Evolutionary conservation across 805 yeast species (phyloP).

Genomic region (Blastobotrys muscicola): DNA sequence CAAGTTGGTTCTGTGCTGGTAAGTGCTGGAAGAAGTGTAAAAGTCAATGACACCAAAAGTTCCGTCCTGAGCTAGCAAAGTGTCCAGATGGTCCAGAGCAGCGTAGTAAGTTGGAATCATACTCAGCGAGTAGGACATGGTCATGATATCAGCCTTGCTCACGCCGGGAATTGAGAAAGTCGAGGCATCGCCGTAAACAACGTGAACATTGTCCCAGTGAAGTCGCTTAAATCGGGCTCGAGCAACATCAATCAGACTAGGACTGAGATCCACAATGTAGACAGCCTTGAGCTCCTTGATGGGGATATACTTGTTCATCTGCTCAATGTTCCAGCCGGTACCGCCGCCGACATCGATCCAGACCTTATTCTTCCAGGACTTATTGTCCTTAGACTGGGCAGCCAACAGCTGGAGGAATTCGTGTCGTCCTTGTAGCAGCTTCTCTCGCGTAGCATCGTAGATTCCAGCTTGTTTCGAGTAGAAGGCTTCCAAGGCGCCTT

Average conservation of each 20-base stretch:
- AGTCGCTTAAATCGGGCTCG: conserved; percentile 40
- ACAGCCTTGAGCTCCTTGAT: conserved; percentile 49
- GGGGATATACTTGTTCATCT: conserved; percentile 51
- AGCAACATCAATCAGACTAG: conserved; percentile 69
- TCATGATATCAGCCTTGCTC: conserved; percentile 55
- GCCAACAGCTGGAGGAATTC: conserved; percentile 49
- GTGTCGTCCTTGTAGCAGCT: conserved; percentile 61
- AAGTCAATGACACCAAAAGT: conserved; percentile 67
- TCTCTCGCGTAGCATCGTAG: conserved; percentile 62
- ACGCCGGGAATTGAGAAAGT: conserved; percentile 44
- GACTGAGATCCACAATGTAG: conserved; percentile 66
- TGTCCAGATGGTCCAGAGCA: conserved; percentile 57
- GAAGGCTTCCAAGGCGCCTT: conserved; percentile 55
- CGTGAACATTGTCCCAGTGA: conserved; percentile 52
- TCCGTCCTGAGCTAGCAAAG: conserved; percentile 47
- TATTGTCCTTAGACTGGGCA: conserved; percentile 37
- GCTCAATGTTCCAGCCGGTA: conserved; percentile 73
- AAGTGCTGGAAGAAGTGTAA: conserved; percentile 61
- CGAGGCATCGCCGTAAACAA: conserved; percentile 67
- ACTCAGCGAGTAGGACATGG: conserved; percentile 72
- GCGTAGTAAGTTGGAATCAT: conserved; percentile 82
- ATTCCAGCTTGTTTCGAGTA: conserved; percentile 70
- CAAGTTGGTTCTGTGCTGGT: conserved; percentile 40
- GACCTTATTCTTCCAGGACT: conserved; percentile 21
- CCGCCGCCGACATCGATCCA: conserved; percentile 63